These are phyloP conservation scores for Geopyxis carbonaria DNA, from an alignment of 495 filamentous ascomycete species.

Conservation along the genomic window DNA sequence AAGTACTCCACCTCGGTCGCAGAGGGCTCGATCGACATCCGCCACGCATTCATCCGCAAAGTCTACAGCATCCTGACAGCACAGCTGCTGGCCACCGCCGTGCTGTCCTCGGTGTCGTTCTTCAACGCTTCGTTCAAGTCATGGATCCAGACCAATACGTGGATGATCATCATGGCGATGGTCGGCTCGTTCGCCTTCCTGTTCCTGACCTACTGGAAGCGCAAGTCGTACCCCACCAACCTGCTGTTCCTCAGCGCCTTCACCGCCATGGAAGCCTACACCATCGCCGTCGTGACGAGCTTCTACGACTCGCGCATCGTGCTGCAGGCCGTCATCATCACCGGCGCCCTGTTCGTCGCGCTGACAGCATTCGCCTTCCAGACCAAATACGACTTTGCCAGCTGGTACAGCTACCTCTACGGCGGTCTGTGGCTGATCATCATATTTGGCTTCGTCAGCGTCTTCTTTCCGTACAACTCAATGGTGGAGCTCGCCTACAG, in stretches of 20 bases:
- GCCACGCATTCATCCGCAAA: slow-evolving; percentile 96
- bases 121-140: slow-evolving; percentile 57
- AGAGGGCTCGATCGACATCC: slow-evolving; percentile 85
- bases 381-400: slow-evolving; percentile 94
- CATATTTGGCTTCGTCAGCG: slow-evolving; percentile 76
- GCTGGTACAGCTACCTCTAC: slow-evolving; percentile 90
- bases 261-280: slow-evolving; percentile 85
- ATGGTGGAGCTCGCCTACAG: slow-evolving; percentile 72
- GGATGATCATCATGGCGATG: slow-evolving; percentile 67
- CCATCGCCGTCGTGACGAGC: slow-evolving; percentile 74
- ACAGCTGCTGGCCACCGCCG: slow-evolving; percentile 70
- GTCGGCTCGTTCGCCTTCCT: slow-evolving; percentile 22
- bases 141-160: slow-evolving; percentile 75
- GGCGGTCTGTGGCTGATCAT: slow-evolving; percentile 77
- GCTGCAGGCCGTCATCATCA: slow-evolving; percentile 76
- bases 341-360: slow-evolving; percentile 79
- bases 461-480: slow-evolving; percentile 64
- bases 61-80: slow-evolving; percentile 75
- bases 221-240: slow-evolving; percentile 90
- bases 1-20: slow-evolving; percentile 88
- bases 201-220: slow-evolving; percentile 86
- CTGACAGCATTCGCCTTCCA: slow-evolving; percentile 93
- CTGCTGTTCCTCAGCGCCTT: slow-evolving; percentile 83
- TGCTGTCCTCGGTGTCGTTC: slow-evolving; percentile 70
- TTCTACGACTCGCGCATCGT: slow-evolving; percentile 72